Evolutionary conservation across 176 grass and related monocot genomes (phyloP), one percentile per base, ranked within the genome.

Genomic region (Tillandsia fasciculata): DNA sequence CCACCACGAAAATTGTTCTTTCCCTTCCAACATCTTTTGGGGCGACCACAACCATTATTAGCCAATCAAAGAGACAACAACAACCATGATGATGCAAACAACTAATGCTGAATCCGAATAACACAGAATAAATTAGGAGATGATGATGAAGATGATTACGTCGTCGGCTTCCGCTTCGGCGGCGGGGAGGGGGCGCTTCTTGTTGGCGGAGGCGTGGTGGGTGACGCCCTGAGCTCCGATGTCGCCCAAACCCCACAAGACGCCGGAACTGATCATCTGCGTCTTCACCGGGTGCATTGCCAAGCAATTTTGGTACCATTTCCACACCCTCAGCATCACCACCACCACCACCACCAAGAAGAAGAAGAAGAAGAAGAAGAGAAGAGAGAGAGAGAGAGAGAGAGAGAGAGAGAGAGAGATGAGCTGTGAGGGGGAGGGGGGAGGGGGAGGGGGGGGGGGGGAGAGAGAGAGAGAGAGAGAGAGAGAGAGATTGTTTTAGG

Each of bases 141-240:
- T 42, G 48, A 14, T 6, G 48, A 42, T 11, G 22, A 15, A 49
- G 80, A n/a, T 23, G 66, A 12, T 27, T 86, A 86, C 80, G 78
- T 78, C 64, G 15, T 76, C 63, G 67, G 29, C 69, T 15, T 63
- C 74, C 17, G 33, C 64, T 12, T 76, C 63, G 67, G 29, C 69
- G 15, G 61, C 74, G 24, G 33, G 59, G 53, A 49, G 80, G 74
- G 78, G 24, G 28, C 54, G 69, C 13, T 61, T 61, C 56, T 20
- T 61, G 56, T 18, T 6, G 56, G 56, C 9, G 47, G 24, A 68
- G 71, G 86, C 84, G 20, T 71, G 67, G 74, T 87, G 86, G 69
- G 94, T 92, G 69, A 90, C 84, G 53, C 82, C 72, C 77, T 97
- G 94, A n/a, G 94, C 94, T 71, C 89, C 94, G 57, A 92, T 78